Conservation (phyloP, 352 stramenopile species). For the Globisporangium middletonii region DNA sequence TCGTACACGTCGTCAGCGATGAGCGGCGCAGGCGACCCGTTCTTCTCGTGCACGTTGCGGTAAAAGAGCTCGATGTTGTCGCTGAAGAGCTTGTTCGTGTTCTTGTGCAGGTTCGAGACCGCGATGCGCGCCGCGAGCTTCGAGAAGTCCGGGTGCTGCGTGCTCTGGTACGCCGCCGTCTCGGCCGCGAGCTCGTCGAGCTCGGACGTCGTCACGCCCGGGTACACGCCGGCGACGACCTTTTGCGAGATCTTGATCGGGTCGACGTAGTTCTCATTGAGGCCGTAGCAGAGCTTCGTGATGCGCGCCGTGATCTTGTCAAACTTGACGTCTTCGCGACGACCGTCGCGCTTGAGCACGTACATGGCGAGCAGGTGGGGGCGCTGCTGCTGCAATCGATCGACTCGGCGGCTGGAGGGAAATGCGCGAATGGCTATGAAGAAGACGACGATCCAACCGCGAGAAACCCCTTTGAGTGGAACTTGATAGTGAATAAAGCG, state of each 20-base stretch:
- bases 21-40: slow-evolving; percentile 86
- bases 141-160: slow-evolving; percentile 98
- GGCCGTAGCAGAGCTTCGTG: slow-evolving; percentile 97
- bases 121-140: slow-evolving; percentile 97
- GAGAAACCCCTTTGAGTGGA: too few relatives aligned
- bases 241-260: slow-evolving; percentile 97
- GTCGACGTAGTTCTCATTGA: slow-evolving; percentile 96
- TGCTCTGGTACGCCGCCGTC: slow-evolving; percentile 95
- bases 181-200: slow-evolving; percentile 98
- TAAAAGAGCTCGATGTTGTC: slow-evolving; percentile 93
- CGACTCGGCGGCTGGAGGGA: too few relatives aligned
- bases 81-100: slow-evolving; percentile 95
- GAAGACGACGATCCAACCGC: too few relatives aligned
- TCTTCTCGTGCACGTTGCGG: slow-evolving; percentile 96
- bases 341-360: slow-evolving; percentile 93
- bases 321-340: slow-evolving; percentile 94
- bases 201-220: slow-evolving; percentile 97
- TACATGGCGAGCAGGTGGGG: slow-evolving; percentile 64
- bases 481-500: too few relatives aligned
- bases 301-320: slow-evolving; percentile 98
- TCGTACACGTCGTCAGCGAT: slow-evolving; percentile 95
- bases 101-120: slow-evolving; percentile 99
- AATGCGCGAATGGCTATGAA: too few relatives aligned
- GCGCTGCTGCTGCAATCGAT: too few relatives aligned
- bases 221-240: slow-evolving; percentile 98